Conservation (phyloP, 768 basidiomycete genomes). For the Kwoniella botswanensis region DNA sequence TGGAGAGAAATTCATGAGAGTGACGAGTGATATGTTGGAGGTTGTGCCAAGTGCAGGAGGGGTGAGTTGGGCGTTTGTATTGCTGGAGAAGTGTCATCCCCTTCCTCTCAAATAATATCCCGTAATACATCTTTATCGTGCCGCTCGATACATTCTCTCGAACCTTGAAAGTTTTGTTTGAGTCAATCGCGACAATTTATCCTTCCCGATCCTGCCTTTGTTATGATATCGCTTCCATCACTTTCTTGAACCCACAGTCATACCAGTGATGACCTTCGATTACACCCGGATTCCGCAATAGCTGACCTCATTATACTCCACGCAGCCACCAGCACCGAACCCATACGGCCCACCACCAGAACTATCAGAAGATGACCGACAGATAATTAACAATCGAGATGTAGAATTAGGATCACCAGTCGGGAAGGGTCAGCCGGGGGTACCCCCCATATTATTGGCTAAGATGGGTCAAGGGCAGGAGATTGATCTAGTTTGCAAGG, state of each 20-base stretch:
- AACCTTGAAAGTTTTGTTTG: too few species aligned
- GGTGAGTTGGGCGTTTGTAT: constrained; percentile 28
- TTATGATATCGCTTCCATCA: too few species aligned
- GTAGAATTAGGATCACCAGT: constrained; percentile 80
- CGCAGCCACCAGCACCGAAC: constrained; percentile 38
- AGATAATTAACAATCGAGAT: constrained; percentile 70
- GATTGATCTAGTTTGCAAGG: constrained; percentile 79
- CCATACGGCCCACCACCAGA: constrained; percentile 48
- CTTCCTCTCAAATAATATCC: too few species aligned
- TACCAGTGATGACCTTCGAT: too few species aligned
- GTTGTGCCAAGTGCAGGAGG: constrained; percentile 44
- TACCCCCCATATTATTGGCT: constrained; percentile 77
- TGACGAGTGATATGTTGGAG: constrained; percentile 76
- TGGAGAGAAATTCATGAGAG: constrained; percentile 69
- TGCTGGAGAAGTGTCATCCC: background rate
- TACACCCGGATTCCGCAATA: too few species aligned
- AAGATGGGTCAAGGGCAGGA: constrained; percentile 95
- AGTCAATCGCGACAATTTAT: too few species aligned
- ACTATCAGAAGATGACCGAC: constrained; percentile 64
- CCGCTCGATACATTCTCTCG: too few species aligned
- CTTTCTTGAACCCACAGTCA: too few species aligned
- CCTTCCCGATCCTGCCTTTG: too few species aligned
- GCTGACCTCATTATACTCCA: too few species aligned
- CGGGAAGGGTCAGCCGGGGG: constrained; percentile 70
- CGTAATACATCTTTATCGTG: too few species aligned